Evolutionary conservation across 768 basidiomycete species (phyloP).

Genomic region (Chiua virens): DNA sequence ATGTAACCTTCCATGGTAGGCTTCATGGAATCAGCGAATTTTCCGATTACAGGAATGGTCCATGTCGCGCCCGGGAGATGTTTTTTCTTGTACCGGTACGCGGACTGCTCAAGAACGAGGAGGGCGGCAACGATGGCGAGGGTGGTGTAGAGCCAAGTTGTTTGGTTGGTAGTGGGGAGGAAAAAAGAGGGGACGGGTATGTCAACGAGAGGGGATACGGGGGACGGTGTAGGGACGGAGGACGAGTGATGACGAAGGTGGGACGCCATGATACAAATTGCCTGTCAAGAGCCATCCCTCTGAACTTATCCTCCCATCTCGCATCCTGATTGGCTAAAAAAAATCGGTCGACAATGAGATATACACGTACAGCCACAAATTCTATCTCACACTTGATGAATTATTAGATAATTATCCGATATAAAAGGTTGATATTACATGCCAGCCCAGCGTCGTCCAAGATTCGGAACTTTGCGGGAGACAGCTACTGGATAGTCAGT

Average conservation of each 20-base stretch:
- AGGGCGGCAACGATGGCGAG: constrained; percentile 67
- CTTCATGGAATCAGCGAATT: constrained; percentile 88
- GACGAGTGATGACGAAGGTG: constrained; percentile 33
- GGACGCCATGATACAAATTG: constrained; percentile 32
- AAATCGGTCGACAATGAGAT: constrained; percentile 24
- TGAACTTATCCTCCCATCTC: constrained; percentile 5
- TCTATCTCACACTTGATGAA: background rate
- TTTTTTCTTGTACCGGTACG: constrained; percentile 88
- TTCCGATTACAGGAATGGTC: constrained; percentile 98
- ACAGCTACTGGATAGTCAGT: too few relatives aligned
- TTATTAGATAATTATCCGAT: too few relatives aligned
- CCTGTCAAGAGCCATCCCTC: background rate
- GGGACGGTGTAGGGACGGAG: constrained; percentile 41
- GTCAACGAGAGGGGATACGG: constrained; percentile 40
- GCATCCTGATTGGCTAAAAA: constrained; percentile 21
- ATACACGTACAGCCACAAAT: constrained; percentile 14
- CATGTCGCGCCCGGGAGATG: constrained; percentile 84
- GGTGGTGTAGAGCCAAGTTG: constrained; percentile 68
- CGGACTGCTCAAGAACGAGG: constrained; percentile 81
- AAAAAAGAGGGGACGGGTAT: constrained; percentile 52
- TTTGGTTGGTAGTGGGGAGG: constrained; percentile 23
- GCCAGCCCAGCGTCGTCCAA: too few relatives aligned
- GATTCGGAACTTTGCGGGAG: too few relatives aligned
- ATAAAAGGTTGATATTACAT: too few relatives aligned
- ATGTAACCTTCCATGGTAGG: constrained; percentile 93